Evolutionary conservation across 495 filamentous ascomycete genomes (phyloP).

Genomic region (Aspergillus wentii): DNA sequence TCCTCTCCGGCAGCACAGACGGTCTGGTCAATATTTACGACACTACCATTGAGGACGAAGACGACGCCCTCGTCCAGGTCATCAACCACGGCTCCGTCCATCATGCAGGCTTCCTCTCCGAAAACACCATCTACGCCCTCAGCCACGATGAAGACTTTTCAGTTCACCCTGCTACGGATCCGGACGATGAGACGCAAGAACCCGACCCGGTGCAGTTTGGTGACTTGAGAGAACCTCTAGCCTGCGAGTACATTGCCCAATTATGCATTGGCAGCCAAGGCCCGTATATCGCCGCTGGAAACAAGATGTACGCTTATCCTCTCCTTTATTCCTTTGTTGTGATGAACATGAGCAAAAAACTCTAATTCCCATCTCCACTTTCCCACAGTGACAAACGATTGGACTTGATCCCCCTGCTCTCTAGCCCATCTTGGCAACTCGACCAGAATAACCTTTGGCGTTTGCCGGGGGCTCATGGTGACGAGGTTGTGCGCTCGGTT

Average conservation of each 20-base stretch:
- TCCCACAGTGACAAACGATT: constrained; percentile 54
- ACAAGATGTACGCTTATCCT: constrained; percentile 33
- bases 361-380: constrained; percentile 2
- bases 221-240: constrained; percentile 65
- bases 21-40: constrained; percentile 85
- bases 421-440: constrained; percentile 54
- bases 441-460: constrained; percentile 57
- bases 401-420: constrained; percentile 61
- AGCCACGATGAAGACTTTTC: constrained; percentile 80
- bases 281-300: constrained; percentile 38
- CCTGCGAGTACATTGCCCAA: constrained; percentile 80
- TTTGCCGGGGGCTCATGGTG: constrained; percentile 72
- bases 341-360: background rate
- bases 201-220: constrained; percentile 58
- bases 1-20: constrained; percentile 90
- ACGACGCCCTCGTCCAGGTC: constrained; percentile 79
- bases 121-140: constrained; percentile 64
- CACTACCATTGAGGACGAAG: constrained; percentile 67
- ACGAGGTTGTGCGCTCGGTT: constrained; percentile 78
- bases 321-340: constrained; percentile 2
- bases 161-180: constrained; percentile 63
- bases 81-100: constrained; percentile 89
- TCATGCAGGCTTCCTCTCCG: constrained; percentile 72
- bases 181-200: constrained; percentile 50
- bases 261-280: constrained; percentile 53